Base-by-base conservation (phyloP, 345 rosid species). In the Eucalyptus victrix region DNA sequence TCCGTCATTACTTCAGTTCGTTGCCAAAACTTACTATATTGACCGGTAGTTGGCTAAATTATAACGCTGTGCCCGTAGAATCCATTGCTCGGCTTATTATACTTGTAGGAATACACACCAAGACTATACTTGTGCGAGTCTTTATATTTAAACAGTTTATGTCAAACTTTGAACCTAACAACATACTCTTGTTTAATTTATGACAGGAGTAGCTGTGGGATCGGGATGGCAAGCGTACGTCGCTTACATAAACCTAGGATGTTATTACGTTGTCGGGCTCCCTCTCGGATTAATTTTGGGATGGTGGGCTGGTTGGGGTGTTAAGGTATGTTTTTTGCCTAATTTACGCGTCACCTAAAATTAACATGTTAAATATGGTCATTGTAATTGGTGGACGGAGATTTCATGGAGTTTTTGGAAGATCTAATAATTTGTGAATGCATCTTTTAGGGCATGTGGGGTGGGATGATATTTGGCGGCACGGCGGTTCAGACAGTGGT, bases 161-260 rank as follows among this genome's bases (percentile, higher is more conserved):
- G 30, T 76, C 24, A 21, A 40, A 37, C 47, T 76, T 76, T 42
- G 47, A 76, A 76, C 23, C 47, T 76, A 40, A 40, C 83, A 21
- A 6, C 83, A 11, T 37, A 2, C 30, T 76, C 83, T 76, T 76
- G 83, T 40, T 76, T 40, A 21, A 76, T 76, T 40, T 24, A 21
- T 76, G 47, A 76, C 90, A 97, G 98, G 98, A 86, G 99, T 96
- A 87, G 99, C 98, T 6, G 93, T 97, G 13, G 99, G 98, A 50
- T 95, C 97, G 2, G 99, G 99, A 51, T 95, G 98, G 98, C 98
- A 97, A 91, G 93, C 94, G 5, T 88, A 49, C 49, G 95, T 96
- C 49, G 99, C 99, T 0, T 97, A 92, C 80, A 87, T 97, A 90
- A 97, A 96, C 90, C 89, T 96, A 47, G 96, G 93, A 9, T 96